These are phyloP conservation scores for Umbelopsis sp. DNA, from an alignment of 192 early-diverging fungal species.

Conservation along the genomic window DNA sequence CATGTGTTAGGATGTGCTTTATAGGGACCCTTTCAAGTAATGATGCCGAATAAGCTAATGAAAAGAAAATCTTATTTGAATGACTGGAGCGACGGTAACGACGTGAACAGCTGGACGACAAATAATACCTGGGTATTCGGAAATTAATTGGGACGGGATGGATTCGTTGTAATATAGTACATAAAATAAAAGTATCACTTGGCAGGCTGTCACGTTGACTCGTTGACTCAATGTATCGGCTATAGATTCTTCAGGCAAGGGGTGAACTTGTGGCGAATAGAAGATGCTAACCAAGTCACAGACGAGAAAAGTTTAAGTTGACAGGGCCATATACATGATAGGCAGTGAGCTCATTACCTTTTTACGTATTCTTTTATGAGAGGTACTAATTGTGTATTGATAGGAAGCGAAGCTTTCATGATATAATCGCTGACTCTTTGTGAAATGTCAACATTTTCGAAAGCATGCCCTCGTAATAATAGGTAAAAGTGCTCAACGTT, in stretches of 20 bases:
- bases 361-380: constrained; percentile 36
- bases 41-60: constrained; percentile 31
- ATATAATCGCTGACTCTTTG: constrained; percentile 33
- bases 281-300: too few species aligned
- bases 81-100: neutral
- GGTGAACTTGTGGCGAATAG: constrained; percentile 17
- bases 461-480: constrained; percentile 32
- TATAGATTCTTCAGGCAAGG: constrained; percentile 30
- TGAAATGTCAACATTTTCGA: constrained; percentile 29
- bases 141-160: constrained; percentile 6
- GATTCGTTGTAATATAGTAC: constrained; percentile 33
- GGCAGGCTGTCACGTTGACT: constrained; percentile 21
- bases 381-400: constrained; percentile 30
- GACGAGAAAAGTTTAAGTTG: too few species aligned
- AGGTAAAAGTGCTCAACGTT: constrained; percentile 34
- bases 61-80: neutral
- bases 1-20: constrained; percentile 29
- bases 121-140: neutral
- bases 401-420: constrained; percentile 27
- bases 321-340: too few species aligned
- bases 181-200: constrained; percentile 38
- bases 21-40: constrained; percentile 33
- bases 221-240: constrained; percentile 12
- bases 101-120: neutral
- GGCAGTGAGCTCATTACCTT: constrained; percentile 22